Percentiles rank a stretch among this genome's conserved stretches.
Evolutionary conservation across 208 protist species (phyloP).

Genomic region (Acanthamoeba triangularis): DNA sequence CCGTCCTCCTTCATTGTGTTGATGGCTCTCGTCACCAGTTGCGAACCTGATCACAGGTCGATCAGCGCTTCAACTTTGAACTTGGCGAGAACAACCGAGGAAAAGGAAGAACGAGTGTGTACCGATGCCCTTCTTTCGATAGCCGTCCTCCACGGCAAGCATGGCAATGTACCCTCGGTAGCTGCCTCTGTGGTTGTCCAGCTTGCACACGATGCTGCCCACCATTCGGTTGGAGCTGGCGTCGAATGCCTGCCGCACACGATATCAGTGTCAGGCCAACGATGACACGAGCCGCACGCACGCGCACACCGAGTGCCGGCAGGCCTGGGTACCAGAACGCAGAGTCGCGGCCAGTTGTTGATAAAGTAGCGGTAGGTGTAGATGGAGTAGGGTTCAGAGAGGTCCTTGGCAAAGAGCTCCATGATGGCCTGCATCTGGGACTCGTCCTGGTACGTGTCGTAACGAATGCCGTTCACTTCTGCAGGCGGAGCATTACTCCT

Average conservation of each 20-base stretch:
- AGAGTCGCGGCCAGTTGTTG: constrained; percentile 97
- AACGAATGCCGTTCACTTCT: constrained; percentile 35
- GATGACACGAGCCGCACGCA: not conserved
- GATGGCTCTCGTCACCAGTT: constrained; percentile 94
- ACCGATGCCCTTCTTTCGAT: constrained; percentile 95
- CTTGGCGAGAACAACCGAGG: not conserved
- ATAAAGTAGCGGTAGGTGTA: constrained; percentile 99
- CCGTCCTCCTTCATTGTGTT: constrained; percentile 95
- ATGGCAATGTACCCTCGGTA: constrained; percentile 98
- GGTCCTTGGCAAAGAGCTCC: constrained; percentile 95
- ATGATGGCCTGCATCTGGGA: constrained; percentile 95
- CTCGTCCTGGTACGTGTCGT: constrained; percentile 82
- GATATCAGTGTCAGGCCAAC: not conserved
- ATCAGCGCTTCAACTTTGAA: not conserved
- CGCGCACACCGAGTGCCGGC: not conserved
- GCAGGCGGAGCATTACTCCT: not conserved
- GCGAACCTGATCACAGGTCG: constrained; percentile 81
- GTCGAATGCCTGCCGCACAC: constrained; percentile 55
- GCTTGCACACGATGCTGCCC: constrained; percentile 94
- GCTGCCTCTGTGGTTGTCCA: constrained; percentile 82
- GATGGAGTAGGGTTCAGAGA: constrained; percentile 99
- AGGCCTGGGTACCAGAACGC: constrained; percentile 89
- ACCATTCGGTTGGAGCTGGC: constrained; percentile 88
- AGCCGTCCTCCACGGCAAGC: constrained; percentile 96
- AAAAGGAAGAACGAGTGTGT: constrained; percentile 66